Evolutionary conservation across 805 yeast species (phyloP), one percentile per base, ranked within the genome.

Genomic region (Saccharomycopsis capsularis): DNA sequence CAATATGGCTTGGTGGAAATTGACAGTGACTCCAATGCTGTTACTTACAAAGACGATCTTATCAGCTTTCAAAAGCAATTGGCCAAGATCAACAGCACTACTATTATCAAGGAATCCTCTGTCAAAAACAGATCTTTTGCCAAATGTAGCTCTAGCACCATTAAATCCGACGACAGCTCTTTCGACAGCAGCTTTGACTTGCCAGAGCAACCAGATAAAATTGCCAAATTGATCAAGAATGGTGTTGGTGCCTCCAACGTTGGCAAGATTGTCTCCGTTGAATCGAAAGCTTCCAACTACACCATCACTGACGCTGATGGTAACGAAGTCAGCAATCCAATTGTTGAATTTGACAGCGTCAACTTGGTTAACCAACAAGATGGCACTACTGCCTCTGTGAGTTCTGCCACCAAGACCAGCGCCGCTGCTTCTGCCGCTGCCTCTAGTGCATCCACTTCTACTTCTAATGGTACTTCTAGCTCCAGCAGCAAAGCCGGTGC

Each of bases 1-100:
- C 64, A 85, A 59, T 90, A 86, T 60, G 97, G 97, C 19, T 74
- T 90, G 53, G 88, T 82, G 35, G 64, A 70, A 21, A 65, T 81
- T 29, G 72, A 68, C 49, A 65, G 64, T 35, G 53, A 59, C 23
- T 72, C 74, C 44, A 71, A 73, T 25, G 65, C 68, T 1, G 50
- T 75, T 18, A 58, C 68, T 5, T 69, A 66, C 37, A 63, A 65
- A 42, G 60, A 63, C 0, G 91, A 84, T 58, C 82, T 70, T 57
- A 66, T 62, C 38, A 73, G 76, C 49, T 71, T 83, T 50, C 62
- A 71, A 53, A 51, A 58, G 3, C 76, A 77, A 58, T 66, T 68
- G 51, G 56, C 54, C 6, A 64, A 70, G 24, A 53, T 70, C 11
- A 37, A 42, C 18, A 25, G 61, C 1, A 59, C 70, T 27, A 74